These are phyloP conservation scores for Glycine soja DNA, from an alignment of 306 rosid species.

Conservation along the genomic window DNA sequence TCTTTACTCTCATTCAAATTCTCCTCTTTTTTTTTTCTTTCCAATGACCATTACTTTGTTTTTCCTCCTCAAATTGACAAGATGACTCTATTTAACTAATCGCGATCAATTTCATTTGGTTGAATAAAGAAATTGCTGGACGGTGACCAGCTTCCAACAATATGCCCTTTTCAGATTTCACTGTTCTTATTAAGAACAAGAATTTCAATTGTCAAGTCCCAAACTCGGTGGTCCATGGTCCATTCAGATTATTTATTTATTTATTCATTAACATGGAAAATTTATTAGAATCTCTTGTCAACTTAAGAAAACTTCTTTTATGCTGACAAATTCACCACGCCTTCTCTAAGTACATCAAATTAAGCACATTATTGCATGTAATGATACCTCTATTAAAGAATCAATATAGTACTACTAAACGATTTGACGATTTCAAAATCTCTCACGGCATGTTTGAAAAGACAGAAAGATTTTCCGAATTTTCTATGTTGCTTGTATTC, in stretches of 20 bases:
- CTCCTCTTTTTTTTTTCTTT: neutral
- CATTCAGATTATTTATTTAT: neutral
- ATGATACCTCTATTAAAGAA: neutral
- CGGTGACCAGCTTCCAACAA: neutral
- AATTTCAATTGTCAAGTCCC: neutral
- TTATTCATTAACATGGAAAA: neutral
- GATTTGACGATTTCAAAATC: neutral
- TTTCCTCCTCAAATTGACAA: neutral
- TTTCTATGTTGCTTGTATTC: constrained; percentile 6
- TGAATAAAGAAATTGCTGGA: neutral
- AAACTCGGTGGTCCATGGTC: neutral
- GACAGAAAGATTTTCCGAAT: neutral
- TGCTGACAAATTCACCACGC: neutral
- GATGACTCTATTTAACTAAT: neutral
- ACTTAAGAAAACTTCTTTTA: neutral
- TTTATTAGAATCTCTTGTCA: neutral
- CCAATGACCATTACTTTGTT: constrained; percentile 4
- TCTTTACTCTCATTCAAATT: neutral
- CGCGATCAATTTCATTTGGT: constrained; percentile 7
- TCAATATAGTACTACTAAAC: neutral
- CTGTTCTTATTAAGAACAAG: neutral
- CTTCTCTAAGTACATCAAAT: neutral
- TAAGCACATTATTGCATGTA: neutral
- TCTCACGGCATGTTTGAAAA: neutral
- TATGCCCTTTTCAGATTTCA: neutral